Conservation (phyloP, 2,329 filamentous ascomycete genomes). For the Alternaria consortialis region DNA sequence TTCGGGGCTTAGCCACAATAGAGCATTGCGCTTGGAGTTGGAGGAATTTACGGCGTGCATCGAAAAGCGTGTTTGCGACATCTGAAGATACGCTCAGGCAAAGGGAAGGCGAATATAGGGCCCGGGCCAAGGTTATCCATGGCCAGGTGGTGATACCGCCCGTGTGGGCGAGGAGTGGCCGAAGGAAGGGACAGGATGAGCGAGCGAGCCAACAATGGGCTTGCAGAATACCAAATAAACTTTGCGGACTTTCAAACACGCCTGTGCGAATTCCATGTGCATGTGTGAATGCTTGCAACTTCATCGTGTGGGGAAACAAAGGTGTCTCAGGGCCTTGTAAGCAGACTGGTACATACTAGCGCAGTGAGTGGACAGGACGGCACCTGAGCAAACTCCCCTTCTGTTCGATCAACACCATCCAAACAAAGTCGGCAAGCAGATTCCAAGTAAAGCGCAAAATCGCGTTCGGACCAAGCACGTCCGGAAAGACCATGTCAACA, state of each 20-base stretch:
- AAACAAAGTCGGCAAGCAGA: slow-evolving; percentile 20
- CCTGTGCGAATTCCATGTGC: not conserved
- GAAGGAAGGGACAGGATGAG: slow-evolving; percentile 22
- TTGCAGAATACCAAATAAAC: slow-evolving; percentile 25
- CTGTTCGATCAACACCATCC: slow-evolving; percentile 26
- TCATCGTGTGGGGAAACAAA: slow-evolving; percentile 19
- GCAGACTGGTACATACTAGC: slow-evolving; percentile 14
- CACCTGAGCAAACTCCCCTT: slow-evolving; percentile 12
- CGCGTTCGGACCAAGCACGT: slow-evolving; percentile 7
- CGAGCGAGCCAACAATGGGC: slow-evolving; percentile 15
- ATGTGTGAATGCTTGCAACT: slow-evolving; percentile 9
- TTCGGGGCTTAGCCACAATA: slow-evolving; percentile 29
- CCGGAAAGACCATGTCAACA: slow-evolving; percentile 13
- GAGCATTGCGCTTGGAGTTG: slow-evolving; percentile 51
- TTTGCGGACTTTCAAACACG: slow-evolving; percentile 20
- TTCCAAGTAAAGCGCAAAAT: slow-evolving; percentile 12
- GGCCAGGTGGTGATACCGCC: slow-evolving; percentile 17
- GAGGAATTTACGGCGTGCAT: slow-evolving; percentile 38
- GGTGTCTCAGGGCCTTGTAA: not conserved
- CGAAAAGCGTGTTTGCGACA: slow-evolving; percentile 43
- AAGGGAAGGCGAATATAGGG: slow-evolving; percentile 22
- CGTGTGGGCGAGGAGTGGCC: slow-evolving; percentile 20
- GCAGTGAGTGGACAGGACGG: slow-evolving; percentile 30
- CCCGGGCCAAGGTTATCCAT: slow-evolving; percentile 18
- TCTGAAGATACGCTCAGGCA: slow-evolving; percentile 17